Base-by-base conservation (phyloP, 192 early-diverging fungal species). In the Geranomyces variabilis region DNA sequence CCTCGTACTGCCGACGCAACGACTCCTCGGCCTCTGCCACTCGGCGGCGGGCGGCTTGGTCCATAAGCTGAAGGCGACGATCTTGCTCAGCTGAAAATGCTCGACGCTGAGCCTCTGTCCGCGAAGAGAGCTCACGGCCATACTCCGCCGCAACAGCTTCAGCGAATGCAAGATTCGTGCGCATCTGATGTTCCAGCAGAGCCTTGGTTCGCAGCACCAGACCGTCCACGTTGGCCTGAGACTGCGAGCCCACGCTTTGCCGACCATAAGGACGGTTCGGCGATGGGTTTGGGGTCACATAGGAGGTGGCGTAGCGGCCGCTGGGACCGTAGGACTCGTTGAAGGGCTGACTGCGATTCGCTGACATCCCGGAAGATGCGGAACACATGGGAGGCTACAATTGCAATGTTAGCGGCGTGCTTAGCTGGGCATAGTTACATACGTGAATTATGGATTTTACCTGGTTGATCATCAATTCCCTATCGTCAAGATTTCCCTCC, bases 111-210 rank as follows among this genome's bases (percentile, higher is more conserved):
- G 73, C 58, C 63, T 67, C 65, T 0, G 61, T 30, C 10, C 73
- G 65, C 17, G 53, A 22, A 22, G 65, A 24, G 1, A 75, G 66
- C 66, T 75, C 73, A 41, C 66, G 65, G 56, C 73, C 73, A 45
- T 75, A 75, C 31, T 75, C 73, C 22, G 65, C 66, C 7, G 73
- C 73, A 22, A 75, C 73, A 9, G 65, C 66, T 68, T 75, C 73
- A 1, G 73, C 73, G 58, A 75, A 75, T 21, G 66, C 65, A 8
- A 75, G 49, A 49, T 75, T 75, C n/a, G 66, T 59, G 9, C 73
- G 73, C 73, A 75, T 75, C 41, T 75, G 73, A 47, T 75, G 73
- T 26, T 75, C 73, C 19, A 75, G 44, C 1, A 75, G 58, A 9
- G 57, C 56, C n/a, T 67, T 67, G 0, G 66, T 69, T 13, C 73